Percentiles rank a stretch among this genome's conserved stretches.
phyloP scores from a whole-genome alignment of 257 asterid genomes.

The Fraxinus excelsior region DNA sequence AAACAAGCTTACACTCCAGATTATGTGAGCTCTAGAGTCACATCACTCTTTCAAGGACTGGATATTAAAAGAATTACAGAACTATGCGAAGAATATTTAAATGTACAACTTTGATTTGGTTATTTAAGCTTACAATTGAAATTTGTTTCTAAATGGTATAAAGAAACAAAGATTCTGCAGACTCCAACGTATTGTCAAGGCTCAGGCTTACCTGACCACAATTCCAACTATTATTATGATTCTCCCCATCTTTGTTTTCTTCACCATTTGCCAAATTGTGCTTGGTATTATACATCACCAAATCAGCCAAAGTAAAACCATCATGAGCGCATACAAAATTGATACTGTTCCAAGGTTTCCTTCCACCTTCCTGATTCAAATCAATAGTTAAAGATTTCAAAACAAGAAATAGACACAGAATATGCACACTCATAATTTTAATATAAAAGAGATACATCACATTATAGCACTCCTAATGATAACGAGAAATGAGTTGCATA shows the following conservation, averaged over 20 bases:
- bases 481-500: background rate
- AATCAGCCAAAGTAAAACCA: conserved; percentile 97
- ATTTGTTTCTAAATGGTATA: background rate
- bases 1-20: background rate
- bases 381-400: conserved; percentile 20
- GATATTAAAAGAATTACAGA: background rate
- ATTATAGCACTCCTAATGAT: conserved; percentile 1
- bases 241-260: conserved; percentile 94
- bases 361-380: conserved; percentile 87
- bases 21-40: background rate
- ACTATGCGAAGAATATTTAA: background rate
- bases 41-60: conserved; percentile 2
- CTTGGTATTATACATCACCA: conserved; percentile 85
- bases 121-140: background rate
- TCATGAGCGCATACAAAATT: conserved; percentile 94
- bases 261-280: conserved; percentile 94
- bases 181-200: background rate
- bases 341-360: conserved; percentile 96
- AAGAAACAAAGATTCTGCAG: conserved; percentile 5
- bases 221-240: conserved; percentile 97
- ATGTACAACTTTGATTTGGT: conserved; percentile 9
- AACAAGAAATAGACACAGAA: conserved; percentile 1
- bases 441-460: background rate
- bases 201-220: conserved; percentile 74
- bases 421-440: background rate